Evolutionary conservation across 2,329 filamentous ascomycete genomes (phyloP).

Genomic region (Cladosporium sp.): DNA sequence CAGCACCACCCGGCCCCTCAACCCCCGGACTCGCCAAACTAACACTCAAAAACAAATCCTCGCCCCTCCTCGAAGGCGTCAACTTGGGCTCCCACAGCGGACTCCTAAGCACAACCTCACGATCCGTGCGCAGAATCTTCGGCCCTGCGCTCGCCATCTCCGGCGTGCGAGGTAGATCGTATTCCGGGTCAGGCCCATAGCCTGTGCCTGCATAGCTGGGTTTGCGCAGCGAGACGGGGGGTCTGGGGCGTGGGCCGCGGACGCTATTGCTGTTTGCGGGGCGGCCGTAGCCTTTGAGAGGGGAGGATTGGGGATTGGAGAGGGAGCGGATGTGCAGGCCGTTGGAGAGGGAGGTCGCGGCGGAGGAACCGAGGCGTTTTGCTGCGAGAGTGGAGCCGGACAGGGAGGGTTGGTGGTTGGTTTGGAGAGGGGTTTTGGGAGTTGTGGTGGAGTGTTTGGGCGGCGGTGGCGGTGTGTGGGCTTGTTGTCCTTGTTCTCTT

Average conservation of each 20-base stretch:
- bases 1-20: conserved; percentile 1
- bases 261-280: conserved; percentile 24
- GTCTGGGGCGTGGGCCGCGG: background rate
- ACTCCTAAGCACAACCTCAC: conserved; percentile 30
- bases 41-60: conserved; percentile 60
- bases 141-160: conserved; percentile 26
- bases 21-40: conserved; percentile 31
- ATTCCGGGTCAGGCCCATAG: conserved; percentile 12
- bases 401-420: conserved; percentile 24
- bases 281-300: conserved; percentile 36
- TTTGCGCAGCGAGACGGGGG: conserved; percentile 7
- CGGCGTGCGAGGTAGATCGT: conserved; percentile 21
- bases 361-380: conserved; percentile 40
- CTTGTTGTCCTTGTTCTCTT: background rate
- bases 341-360: conserved; percentile 41
- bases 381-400: conserved; percentile 40
- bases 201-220: conserved; percentile 21
- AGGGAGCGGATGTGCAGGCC: conserved; percentile 36
- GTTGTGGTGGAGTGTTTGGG: background rate
- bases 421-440: conserved; percentile 11
- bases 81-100: conserved; percentile 66
- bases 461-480: conserved; percentile 2
- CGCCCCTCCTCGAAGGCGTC: conserved; percentile 67
- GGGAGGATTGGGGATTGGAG: conserved; percentile 30
- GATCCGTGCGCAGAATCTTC: conserved; percentile 19